Base-by-base conservation (phyloP, 2,329 filamentous ascomycete species). In the Sphaceloma murrayae region DNA sequence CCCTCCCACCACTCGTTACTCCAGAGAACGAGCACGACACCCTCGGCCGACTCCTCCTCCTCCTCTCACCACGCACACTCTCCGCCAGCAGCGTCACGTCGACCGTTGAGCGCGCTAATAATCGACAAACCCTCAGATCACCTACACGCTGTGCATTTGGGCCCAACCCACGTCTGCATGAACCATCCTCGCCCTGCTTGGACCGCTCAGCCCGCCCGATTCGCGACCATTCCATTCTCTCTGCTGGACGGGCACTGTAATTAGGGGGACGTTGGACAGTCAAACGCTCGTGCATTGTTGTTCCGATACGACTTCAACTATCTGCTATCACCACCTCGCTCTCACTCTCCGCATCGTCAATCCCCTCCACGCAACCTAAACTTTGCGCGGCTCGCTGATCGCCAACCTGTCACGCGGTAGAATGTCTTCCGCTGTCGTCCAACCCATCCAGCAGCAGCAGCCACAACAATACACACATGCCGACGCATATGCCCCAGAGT, bases 381-480 rank as follows among this genome's bases (percentile, higher is more conserved):
- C 36, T 26, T 40, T 40, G 36, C 36, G 42, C 40, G 16, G 27
- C 32, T 32, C 40, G 40, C 42, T 45, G 42, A 45, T 45, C 31
- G 31, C 31, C 24, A 30, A 45, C 34, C 29, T 38, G 27, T 26
- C 43, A 33, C 36, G 43, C 33, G 32, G 43, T 49, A 51, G 47
- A 46, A 59, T 59, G 57, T 59, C 57, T 52, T 56, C 55, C 43
- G 57, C 57, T 48, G 57, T 54, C 19, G 49, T 57, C 47, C 57
- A 58, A 31, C 51, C 55, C 44, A 46, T 51, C 49, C 40, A 54
- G 48, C 52, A 53, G 31, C 33, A 50, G 19, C 49, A 50, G 19
- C 54, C n/a, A n/a, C n/a, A 54, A 29, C 54, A 54, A 47, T 55
- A 55, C 42, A 46, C 51, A 38, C 54, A 53, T 31, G 45, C 47